These are phyloP conservation scores for Adenanthera pavonina DNA, from an alignment of 306 rosid genomes.

Conservation along the genomic window DNA sequence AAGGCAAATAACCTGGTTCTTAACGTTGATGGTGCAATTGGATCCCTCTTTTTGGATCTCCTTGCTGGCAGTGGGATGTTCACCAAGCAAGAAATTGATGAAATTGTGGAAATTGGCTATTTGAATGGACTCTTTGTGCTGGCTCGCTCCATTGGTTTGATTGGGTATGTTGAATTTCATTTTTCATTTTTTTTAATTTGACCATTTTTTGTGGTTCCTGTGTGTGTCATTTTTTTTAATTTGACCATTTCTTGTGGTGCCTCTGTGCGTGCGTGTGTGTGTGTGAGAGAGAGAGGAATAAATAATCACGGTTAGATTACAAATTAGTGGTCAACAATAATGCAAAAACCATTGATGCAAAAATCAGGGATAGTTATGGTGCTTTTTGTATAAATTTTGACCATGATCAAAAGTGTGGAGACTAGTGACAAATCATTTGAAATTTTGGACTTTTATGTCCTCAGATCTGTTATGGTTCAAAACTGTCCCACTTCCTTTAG, in stretches of 20 bases:
- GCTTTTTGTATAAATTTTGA: not conserved
- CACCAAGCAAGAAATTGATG: constrained; percentile 82
- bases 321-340: not conserved
- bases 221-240: too few species aligned
- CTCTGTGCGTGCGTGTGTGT: too few species aligned
- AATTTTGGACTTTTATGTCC: constrained; percentile 18
- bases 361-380: not conserved
- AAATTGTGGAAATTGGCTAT: constrained; percentile 81
- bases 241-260: too few species aligned
- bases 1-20: constrained; percentile 86
- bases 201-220: not conserved
- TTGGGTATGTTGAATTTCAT: constrained; percentile 64
- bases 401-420: constrained; percentile 25
- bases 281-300: not conserved
- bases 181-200: not conserved
- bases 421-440: constrained; percentile 13
- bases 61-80: constrained; percentile 95
- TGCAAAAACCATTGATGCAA: not conserved
- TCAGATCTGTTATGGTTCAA: constrained; percentile 8
- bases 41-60: constrained; percentile 89
- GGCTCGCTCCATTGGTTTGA: constrained; percentile 90
- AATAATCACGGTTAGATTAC: not conserved
- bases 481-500: constrained; percentile 19
- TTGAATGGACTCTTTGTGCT: constrained; percentile 85
- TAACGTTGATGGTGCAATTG: constrained; percentile 89